Evolutionary conservation across 139 green algal species (phyloP).

Genomic region (Spirogloea muscicola): DNA sequence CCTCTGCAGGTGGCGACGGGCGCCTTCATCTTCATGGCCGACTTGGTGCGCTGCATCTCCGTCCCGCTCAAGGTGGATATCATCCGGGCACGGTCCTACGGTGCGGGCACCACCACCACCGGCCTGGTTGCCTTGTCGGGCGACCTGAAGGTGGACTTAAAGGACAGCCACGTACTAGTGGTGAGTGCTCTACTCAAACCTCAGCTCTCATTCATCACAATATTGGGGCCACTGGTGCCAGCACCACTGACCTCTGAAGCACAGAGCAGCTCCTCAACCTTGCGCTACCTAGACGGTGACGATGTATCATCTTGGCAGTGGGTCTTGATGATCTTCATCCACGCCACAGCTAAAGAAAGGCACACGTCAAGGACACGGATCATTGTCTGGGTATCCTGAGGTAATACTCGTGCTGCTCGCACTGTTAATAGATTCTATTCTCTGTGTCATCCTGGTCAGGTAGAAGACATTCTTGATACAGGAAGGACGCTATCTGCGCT

Average conservation of each 20-base stretch:
- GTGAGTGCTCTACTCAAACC: neutral
- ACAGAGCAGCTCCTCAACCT: no score
- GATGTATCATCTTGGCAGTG: no score
- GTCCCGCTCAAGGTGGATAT: conserved; percentile 32
- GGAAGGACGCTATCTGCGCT: conserved; percentile 45
- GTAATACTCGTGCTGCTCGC: no score
- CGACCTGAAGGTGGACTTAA: conserved; percentile 18
- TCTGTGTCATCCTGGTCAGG: no score
- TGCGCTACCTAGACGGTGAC: no score
- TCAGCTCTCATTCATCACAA: neutral
- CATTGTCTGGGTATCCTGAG: no score
- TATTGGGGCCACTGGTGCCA: no score
- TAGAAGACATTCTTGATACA: conserved; percentile 91
- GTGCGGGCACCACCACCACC: conserved; percentile 13
- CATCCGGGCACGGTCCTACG: conserved; percentile 29
- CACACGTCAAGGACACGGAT: no score
- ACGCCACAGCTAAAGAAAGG: no score
- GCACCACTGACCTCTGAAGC: no score
- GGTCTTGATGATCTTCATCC: no score
- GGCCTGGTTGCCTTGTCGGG: conserved; percentile 11
- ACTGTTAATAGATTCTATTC: no score
- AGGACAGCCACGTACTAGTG: conserved; percentile 18
- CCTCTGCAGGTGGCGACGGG: conserved; percentile 25
- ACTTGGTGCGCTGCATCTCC: conserved; percentile 21
- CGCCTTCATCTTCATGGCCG: conserved; percentile 41